phyloP scores from a whole-genome alignment of 805 yeast genomes.

The Suhomyces xylopsoci region DNA sequence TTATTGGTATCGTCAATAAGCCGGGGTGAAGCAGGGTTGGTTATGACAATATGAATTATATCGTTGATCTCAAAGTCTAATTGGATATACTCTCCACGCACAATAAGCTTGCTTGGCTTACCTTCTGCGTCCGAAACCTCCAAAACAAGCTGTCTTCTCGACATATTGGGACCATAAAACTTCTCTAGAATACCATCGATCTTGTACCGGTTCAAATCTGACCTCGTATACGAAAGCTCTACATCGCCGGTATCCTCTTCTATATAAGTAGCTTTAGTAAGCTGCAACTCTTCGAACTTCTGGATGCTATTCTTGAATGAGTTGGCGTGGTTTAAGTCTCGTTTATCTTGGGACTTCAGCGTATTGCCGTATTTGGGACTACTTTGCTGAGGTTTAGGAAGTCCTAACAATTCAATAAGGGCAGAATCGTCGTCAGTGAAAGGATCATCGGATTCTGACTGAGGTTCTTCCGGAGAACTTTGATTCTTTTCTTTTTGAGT shows the following conservation, averaged over 20 bases:
- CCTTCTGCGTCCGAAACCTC: conserved; percentile 44
- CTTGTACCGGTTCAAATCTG: conserved; percentile 49
- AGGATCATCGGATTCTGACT: conserved; percentile 9
- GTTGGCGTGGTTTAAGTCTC: conserved; percentile 13
- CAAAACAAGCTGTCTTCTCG: conserved; percentile 49
- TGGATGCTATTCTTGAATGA: conserved; percentile 9
- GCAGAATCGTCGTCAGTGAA: conserved; percentile 11
- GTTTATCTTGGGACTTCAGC: neutral
- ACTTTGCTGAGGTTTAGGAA: neutral
- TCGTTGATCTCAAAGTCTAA: conserved; percentile 50
- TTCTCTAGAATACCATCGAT: conserved; percentile 32
- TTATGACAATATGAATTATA: conserved; percentile 60
- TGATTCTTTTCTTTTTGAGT: neutral
- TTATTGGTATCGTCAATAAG: conserved; percentile 56
- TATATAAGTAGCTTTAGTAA: neutral
- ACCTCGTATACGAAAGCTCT: conserved; percentile 40
- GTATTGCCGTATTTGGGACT: neutral
- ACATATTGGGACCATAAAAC: conserved; percentile 26
- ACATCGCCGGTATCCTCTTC: conserved; percentile 1
- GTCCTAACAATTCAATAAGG: neutral
- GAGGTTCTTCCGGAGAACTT: neutral
- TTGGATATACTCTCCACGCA: conserved; percentile 61
- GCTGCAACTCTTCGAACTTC: conserved; percentile 5
- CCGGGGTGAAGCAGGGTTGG: conserved; percentile 32
- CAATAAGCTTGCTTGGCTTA: conserved; percentile 38